Evolutionary conservation across 2,329 filamentous ascomycete species (phyloP), one percentile per base, ranked within the genome.

Genomic region (Berkeleyomyces basicola): DNA sequence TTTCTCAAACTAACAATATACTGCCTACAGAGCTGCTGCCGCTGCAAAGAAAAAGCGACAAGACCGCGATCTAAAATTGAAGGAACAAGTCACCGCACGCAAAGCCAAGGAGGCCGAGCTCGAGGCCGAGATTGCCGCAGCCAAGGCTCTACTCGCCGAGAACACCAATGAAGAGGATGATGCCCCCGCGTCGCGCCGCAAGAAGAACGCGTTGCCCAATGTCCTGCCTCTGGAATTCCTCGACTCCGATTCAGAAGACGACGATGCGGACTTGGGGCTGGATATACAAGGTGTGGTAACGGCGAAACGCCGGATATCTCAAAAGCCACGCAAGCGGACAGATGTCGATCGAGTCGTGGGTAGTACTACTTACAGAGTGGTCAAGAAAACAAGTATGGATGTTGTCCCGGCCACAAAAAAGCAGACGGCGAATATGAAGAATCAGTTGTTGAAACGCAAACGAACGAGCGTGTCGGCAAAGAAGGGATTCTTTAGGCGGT

Each of bases 21-120:
- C 42, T 7, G 40, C 58, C 0, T 36, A 16, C 61, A 82, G 80
- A 67, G 75, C 79, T 73, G 76, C 75, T 3, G 76, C 77, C 9
- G 73, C 73, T 4, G 72, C 78, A 66, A 83, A 80, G 71, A 74
- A 75, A 61, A 83, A 81, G 71, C 78, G 81, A 43, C 78, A 81
- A 68, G 76, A 80, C 69, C 76, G 78, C 62, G 79, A 82, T 68
- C 73, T 74, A 31, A 73, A 77, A 33, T 75, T 82, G 68, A 82
- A 81, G 70, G 73, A 79, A 61, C 81, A 83, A 70, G 80, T 80
- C 2, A 72, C 75, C 64, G 73, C 75, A 68, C 77, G 79, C 65
- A 81, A 79, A 40, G 66, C 68, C 7, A 66, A 66, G n/a, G 67
- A 70, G 42, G 66, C 67, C 4, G 66, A 67, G 4, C 65, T 69